Conservation (phyloP, 2,329 filamentous ascomycete species). For the Xylariales sp. region DNA sequence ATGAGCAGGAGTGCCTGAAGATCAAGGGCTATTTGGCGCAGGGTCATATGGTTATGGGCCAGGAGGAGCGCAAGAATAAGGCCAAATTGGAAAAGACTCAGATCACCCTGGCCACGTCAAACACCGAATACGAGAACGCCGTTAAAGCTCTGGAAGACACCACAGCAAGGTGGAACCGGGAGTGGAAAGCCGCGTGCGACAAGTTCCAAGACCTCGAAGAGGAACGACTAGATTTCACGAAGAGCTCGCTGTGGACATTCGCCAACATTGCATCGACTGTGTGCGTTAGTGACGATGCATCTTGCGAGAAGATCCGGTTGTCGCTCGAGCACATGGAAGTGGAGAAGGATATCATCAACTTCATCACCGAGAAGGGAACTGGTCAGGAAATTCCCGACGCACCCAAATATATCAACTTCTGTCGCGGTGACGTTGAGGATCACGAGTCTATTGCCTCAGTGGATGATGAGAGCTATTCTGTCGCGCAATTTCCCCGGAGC, state of each 20-base stretch:
- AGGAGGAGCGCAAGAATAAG: slow-evolving; percentile 98
- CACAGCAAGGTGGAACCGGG: slow-evolving; percentile 91
- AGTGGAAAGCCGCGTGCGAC: slow-evolving; percentile 97
- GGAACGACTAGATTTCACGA: slow-evolving; percentile 93
- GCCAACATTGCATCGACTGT: slow-evolving; percentile 96
- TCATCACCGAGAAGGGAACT: slow-evolving; percentile 86
- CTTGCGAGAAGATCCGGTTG: slow-evolving; percentile 92
- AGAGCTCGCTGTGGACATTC: slow-evolving; percentile 96
- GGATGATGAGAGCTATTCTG: slow-evolving; percentile 85
- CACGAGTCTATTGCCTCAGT: slow-evolving; percentile 70
- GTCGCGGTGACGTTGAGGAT: slow-evolving; percentile 80
- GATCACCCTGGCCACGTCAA: slow-evolving; percentile 86
- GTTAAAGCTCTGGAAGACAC: slow-evolving; percentile 94
- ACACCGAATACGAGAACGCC: slow-evolving; percentile 87
- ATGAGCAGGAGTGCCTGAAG: slow-evolving; percentile 95
- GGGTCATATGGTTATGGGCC: slow-evolving; percentile 99
- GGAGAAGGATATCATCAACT: slow-evolving; percentile 84
- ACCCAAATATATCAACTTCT: slow-evolving; percentile 98
- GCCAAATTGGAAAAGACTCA: slow-evolving; percentile 98
- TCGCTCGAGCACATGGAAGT: slow-evolving; percentile 95
- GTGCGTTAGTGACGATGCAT: slow-evolving; percentile 93
- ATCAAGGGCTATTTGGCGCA: slow-evolving; percentile 98
- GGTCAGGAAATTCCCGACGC: slow-evolving; percentile 97
- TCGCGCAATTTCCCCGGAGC: slow-evolving; percentile 90
- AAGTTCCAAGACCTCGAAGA: slow-evolving; percentile 99